Evolutionary conservation across 306 rosid species (phyloP), one percentile per base, ranked within the genome.

Genomic region (Corylus heterophylla): DNA sequence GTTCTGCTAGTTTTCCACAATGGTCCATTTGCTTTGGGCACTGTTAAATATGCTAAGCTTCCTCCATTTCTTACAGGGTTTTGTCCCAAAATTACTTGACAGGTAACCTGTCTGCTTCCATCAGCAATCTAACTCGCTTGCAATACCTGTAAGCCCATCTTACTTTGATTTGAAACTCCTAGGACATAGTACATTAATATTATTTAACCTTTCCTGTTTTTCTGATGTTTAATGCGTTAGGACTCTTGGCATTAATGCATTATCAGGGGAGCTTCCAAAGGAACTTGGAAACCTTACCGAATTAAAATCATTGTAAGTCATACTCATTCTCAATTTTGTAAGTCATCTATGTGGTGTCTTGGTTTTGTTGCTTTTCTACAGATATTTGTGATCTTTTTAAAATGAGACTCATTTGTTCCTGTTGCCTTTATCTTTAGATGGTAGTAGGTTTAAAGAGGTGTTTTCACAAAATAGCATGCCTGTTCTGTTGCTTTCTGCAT

Each of bases 211-310:
- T 39, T 68, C 16, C 8, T 39, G 22, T 9, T 10, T 81, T 66
- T 86, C 37, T 74, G 18, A 11, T 49, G 22, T 49, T 62, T 39
- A 44, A 12, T 55, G 62, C 54, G 7, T 52, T 76, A 92, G 96
- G 92, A 18, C 12, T 63, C 0, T 94, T 20, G 91, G 89, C 79
- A 80, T 81, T 71, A 94, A 94, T 83, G 77, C 88, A 50, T 80
- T 92, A 17, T 92, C 97, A 27, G 92, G 98, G 54, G 85, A 80
- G 85, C 84, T 92, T 75, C 98, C 98, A 1, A 90, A 86, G 83
- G 96, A 89, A 78, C 77, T 94, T 44, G 91, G 94, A 73, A 47
- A 80, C 48, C 97, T 92, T 44, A 83, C 90, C 4, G 74, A 83
- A 20, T 69, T 94, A 71, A 7, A 0, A 48, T 0, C 12, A 56